Evolutionary conservation across 192 early-diverging fungal species (phyloP).

Genomic region (Phycomyces blakesleeanus): DNA sequence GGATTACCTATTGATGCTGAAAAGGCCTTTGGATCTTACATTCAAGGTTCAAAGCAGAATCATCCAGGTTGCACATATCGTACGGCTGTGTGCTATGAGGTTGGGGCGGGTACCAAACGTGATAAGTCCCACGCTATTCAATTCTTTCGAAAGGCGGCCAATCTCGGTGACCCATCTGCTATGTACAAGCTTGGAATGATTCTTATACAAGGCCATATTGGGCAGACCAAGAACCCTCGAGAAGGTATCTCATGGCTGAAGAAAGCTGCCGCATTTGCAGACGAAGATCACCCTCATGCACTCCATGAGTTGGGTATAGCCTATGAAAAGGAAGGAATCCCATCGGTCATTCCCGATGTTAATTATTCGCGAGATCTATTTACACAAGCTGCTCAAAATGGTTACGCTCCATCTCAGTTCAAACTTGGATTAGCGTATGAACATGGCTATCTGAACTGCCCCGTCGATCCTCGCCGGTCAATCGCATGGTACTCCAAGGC

Average conservation of each 20-base stretch:
- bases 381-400: constrained; percentile 87
- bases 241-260: constrained; percentile 96
- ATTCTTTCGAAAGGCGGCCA: constrained; percentile 91
- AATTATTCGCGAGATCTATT: constrained; percentile 89
- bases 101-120: constrained; percentile 87
- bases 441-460: constrained; percentile 86
- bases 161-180: constrained; percentile 84
- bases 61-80: constrained; percentile 92
- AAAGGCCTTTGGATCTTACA: constrained; percentile 86
- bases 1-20: constrained; percentile 78
- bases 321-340: constrained; percentile 72
- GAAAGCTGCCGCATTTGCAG: constrained; percentile 85
- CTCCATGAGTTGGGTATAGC: constrained; percentile 89
- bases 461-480: constrained; percentile 81
- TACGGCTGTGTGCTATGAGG: constrained; percentile 93
- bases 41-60: constrained; percentile 88
- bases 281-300: constrained; percentile 87
- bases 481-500: constrained; percentile 96
- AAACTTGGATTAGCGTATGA: constrained; percentile 91
- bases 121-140: constrained; percentile 79
- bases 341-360: constrained; percentile 73
- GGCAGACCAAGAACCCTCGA: constrained; percentile 70
- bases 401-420: constrained; percentile 91
- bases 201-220: constrained; percentile 79
- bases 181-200: constrained; percentile 98